These are phyloP conservation scores for Fraxinus cuspidata DNA, from an alignment of 257 asterid genomes.

Conservation along the genomic window DNA sequence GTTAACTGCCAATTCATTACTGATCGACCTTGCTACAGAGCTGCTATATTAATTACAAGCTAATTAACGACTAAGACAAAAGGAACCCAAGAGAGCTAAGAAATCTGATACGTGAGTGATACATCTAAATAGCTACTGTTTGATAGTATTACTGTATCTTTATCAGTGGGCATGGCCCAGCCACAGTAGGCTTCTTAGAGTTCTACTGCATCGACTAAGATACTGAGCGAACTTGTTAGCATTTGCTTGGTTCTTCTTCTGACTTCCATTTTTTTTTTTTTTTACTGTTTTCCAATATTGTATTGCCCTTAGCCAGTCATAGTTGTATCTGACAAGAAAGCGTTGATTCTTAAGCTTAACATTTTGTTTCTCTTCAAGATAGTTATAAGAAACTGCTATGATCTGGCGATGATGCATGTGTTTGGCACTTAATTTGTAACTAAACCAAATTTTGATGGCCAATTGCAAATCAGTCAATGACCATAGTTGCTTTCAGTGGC, in stretches of 20 bases:
- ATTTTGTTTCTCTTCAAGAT: neutral
- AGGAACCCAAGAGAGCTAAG: neutral
- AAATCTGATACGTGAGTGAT: neutral
- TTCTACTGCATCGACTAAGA: neutral
- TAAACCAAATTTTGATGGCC: neutral
- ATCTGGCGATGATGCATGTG: neutral
- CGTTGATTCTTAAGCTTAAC: neutral
- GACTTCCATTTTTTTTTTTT: neutral
- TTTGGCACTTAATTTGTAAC: neutral
- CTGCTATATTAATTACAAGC: neutral
- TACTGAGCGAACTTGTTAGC: neutral
- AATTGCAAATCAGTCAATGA: neutral
- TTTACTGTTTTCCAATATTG: neutral
- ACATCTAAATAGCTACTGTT: neutral
- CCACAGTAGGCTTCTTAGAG: neutral
- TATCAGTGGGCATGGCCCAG: neutral
- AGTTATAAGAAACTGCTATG: neutral
- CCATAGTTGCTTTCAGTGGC: neutral
- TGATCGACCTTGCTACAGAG: neutral
- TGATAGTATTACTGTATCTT: neutral
- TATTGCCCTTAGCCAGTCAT: neutral
- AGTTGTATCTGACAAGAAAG: neutral
- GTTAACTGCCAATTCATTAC: neutral
- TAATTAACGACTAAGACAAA: neutral
- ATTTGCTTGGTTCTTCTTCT: neutral